These are phyloP conservation scores for Phalaenopsis hybrid DNA, from an alignment of 116 monocot species.

Conservation along the genomic window DNA sequence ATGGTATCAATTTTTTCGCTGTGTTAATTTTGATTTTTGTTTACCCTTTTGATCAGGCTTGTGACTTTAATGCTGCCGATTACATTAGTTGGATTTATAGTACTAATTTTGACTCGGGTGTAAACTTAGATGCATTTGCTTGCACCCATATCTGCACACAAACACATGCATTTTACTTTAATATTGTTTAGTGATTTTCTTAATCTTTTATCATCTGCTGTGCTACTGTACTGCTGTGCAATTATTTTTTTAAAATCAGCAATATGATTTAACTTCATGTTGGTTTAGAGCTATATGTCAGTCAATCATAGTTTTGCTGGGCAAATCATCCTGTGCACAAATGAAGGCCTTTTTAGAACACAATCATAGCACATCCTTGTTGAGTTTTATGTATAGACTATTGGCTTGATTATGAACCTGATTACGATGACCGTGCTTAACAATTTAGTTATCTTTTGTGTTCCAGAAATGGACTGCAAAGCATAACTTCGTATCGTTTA, in stretches of 20 bases:
- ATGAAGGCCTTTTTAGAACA: neutral
- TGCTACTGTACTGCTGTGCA: neutral
- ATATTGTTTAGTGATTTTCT: neutral
- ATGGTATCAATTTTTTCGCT: conserved; percentile 40
- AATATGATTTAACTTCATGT: neutral
- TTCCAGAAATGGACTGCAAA: no score
- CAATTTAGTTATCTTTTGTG: no score
- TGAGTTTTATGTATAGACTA: no score
- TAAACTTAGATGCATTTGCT: neutral
- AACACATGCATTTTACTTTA: neutral
- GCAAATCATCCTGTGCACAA: neutral
- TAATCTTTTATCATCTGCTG: neutral
- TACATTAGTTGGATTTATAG: neutral
- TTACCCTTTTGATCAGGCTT: neutral
- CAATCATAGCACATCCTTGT: neutral
- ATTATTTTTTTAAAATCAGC: neutral
- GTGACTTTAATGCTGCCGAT: neutral
- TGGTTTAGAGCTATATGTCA: no score
- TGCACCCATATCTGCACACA: neutral
- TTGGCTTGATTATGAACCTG: no score
- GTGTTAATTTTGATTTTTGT: neutral
- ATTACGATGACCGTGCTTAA: no score
- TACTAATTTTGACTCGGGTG: neutral
- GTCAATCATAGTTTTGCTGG: neutral
- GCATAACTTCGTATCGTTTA: no score